Base-by-base conservation (phyloP, 345 rosid species). In the Euphorbia tirucalli region DNA sequence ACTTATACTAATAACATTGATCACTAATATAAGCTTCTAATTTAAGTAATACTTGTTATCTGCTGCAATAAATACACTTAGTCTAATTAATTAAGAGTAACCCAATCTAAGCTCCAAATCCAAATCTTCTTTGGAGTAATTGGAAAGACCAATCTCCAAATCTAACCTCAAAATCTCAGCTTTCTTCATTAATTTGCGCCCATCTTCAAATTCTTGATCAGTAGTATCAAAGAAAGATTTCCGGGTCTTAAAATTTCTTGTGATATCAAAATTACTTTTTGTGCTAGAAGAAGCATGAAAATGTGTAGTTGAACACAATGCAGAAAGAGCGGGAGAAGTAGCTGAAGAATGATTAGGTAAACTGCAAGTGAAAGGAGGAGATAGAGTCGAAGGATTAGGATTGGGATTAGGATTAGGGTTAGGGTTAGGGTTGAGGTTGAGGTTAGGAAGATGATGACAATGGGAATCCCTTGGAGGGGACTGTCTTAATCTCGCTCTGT, bases 51-150 rank as follows among this genome's bases (percentile, higher is more conserved):
- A n/a, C n/a, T n/a, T n/a, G n/a, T n/a, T n/a, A n/a, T n/a, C n/a
- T n/a, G n/a, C n/a, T n/a, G n/a, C n/a, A 37, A 37, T 37, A 8
- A 35, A 30, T 52, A 56, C 56, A 43, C 43, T 41, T 15, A 55
- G 28, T 57, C 25, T 49, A 28, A n/a, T 75, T 50, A 18, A 37
- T 61, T 84, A 84, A 54, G 90, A 78, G 66, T 81, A 85, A 8
- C 98, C 98, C 76, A 93, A 83, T 61, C 98, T 91, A 84, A 94
- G 98, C 73, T 94, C 97, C 76, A 94, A 91, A 78, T 94, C 98
- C 74, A 94, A 75, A 77, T 87, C 92, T 61, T 91, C 79, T 56
- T 82, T 80, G 54, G 89, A 68, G 24, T 83, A 82, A 55, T 79
- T 70, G 66, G 84, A 62, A 68, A 84, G 71, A 69, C 93, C 97